Conservation (phyloP, 2,329 filamentous ascomycete species). For the Aspergillus tamarii region DNA sequence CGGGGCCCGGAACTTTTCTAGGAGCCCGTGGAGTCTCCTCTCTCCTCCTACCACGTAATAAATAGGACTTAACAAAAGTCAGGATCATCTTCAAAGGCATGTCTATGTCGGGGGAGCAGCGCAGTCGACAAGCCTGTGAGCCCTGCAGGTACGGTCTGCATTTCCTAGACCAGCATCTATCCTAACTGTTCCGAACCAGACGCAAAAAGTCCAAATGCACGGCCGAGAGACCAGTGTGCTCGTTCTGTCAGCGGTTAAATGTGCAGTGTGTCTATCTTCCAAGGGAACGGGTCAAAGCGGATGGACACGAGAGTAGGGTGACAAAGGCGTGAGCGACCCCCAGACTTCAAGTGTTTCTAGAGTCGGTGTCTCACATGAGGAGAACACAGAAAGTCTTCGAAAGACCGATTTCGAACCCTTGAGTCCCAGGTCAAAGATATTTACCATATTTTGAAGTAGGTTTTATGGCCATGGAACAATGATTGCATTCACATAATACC, state of each 20-base stretch:
- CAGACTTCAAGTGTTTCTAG: background rate
- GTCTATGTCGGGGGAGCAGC: background rate
- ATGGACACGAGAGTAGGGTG: background rate
- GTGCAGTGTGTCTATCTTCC: slow-evolving; percentile 10
- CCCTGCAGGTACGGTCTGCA: slow-evolving; percentile 10
- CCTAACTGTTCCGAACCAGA: background rate
- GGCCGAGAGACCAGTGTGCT: slow-evolving; percentile 12
- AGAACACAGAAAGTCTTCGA: background rate
- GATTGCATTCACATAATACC: fast-evolving
- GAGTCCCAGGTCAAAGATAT: slow-evolving; percentile 4
- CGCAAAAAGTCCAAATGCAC: slow-evolving; percentile 17
- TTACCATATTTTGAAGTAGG: background rate
- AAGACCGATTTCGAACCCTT: background rate
- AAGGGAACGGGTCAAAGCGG: background rate
- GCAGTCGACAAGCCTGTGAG: slow-evolving; percentile 14
- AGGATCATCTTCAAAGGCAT: background rate
- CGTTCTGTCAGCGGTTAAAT: slow-evolving; percentile 13
- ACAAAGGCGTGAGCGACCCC: background rate
- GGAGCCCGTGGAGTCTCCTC: background rate
- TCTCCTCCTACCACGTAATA: background rate
- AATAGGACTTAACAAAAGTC: too few relatives aligned
- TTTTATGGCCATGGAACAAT: too few relatives aligned
- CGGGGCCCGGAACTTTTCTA: background rate
- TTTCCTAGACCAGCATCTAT: background rate
- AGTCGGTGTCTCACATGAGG: background rate